Evolutionary conservation across 1,139 yeast species (phyloP), one percentile per base, ranked within the genome.

Genomic region (Candida sp.): DNA sequence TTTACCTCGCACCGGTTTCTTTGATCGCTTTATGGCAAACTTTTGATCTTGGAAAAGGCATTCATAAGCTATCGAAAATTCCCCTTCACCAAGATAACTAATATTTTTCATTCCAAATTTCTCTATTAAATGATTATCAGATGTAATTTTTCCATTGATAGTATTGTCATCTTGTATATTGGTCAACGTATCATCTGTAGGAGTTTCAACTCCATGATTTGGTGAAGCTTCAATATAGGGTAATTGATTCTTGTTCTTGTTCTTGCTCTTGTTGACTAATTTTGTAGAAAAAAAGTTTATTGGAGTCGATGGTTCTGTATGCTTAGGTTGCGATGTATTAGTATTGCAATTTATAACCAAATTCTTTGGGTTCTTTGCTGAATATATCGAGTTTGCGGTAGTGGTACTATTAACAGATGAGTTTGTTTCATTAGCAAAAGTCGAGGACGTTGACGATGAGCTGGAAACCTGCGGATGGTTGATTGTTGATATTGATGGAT

Each of bases 11-110:
- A 64, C 52, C 41, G 79, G 72, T 55, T 72, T 72, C 55, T 86
- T 87, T 25, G 95, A 80, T 48, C 96, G 74, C 63, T 93, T 93
- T 43, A 93, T 93, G 0, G 98, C 98, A 63, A 82, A 89, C 53
- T 79, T 81, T 34, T 78, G 78, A 43, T 78, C 68, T 57, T 84
- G 78, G 63, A 81, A 75, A 51, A 87, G 65, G 46, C 87, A 84
- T 55, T 87, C 89, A 63, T 81, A 93, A 9, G 95, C 98, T 38
- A 82, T 73, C 3, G 97, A 87, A 58, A 93, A 93, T 61, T 89
- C 96, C 21, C 99, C 98, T 35, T 79, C 71, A 4, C 96, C 97
- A 42, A 90, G 72, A 41, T 83, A 66, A 43, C 77, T 75, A 39
- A 91, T 89, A 52, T 82, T 79, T 43, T 79, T 63, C 55, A 58